Percentiles rank a stretch among this genome's conserved stretches.
Evolutionary conservation across 768 basidiomycete genomes (phyloP).

Genomic region (Fomitopsis pulvina): DNA sequence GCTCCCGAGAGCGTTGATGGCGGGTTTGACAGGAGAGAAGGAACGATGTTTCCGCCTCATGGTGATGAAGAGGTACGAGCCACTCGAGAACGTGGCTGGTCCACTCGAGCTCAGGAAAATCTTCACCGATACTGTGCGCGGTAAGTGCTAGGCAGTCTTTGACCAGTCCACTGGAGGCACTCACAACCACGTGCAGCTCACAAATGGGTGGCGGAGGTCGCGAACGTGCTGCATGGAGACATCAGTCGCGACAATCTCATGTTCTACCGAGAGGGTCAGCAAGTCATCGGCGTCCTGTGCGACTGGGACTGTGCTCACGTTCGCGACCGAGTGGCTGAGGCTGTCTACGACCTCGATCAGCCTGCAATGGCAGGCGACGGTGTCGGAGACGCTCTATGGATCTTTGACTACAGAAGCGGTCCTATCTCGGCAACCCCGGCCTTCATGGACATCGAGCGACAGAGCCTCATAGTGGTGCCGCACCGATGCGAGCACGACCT

Average conservation of each 20-base stretch:
- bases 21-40: background rate
- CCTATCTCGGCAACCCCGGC: slow-evolving; percentile 17
- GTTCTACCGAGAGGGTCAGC: slow-evolving; percentile 13
- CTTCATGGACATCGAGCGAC: slow-evolving; percentile 26
- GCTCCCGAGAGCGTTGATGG: slow-evolving; percentile 10
- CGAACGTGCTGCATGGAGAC: slow-evolving; percentile 24
- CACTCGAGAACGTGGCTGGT: slow-evolving; percentile 17
- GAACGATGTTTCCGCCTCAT: slow-evolving; percentile 15
- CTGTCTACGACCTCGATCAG: background rate
- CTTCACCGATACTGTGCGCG: slow-evolving; percentile 26
- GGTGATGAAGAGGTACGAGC: slow-evolving; percentile 14
- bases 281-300: slow-evolving; percentile 19
- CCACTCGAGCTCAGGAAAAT: slow-evolving; percentile 22
- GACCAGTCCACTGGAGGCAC: background rate
- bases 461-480: background rate
- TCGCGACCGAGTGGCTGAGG: background rate
- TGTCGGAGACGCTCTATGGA: background rate
- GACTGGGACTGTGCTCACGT: slow-evolving; percentile 23
- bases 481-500: slow-evolving; percentile 8
- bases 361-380: background rate
- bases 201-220: slow-evolving; percentile 16
- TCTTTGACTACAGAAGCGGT: background rate
- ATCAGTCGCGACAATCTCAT: slow-evolving; percentile 27
- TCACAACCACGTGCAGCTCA: slow-evolving; percentile 15
- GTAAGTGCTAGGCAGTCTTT: slow-evolving; percentile 13